Percentiles rank a stretch among this genome's conserved stretches.
These are phyloP conservation scores for Coemansia sp. DNA, from an alignment of 192 early-diverging fungal species.

Conservation along the genomic window DNA sequence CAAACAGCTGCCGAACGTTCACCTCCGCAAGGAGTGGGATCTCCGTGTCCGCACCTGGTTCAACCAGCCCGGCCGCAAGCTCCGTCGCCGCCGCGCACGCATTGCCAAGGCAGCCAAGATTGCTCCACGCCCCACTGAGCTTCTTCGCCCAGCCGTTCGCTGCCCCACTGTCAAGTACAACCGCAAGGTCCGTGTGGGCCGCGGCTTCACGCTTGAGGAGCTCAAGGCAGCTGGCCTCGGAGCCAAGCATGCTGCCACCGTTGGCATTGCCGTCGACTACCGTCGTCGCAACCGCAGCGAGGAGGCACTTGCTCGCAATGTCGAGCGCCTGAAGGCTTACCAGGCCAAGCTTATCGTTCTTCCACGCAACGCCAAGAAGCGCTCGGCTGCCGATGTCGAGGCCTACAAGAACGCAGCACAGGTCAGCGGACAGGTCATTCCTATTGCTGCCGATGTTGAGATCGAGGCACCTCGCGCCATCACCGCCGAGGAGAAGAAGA, in stretches of 20 bases:
- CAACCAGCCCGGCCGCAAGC: constrained; percentile 83
- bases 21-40: constrained; percentile 99
- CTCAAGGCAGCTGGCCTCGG: constrained; percentile 94
- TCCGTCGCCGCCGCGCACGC: constrained; percentile 81
- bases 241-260: constrained; percentile 88
- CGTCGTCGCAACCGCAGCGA: constrained; percentile 93
- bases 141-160: constrained; percentile 93
- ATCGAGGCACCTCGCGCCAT: constrained; percentile 55
- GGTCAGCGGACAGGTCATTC: constrained; percentile 41
- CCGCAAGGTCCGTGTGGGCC: constrained; percentile 92
- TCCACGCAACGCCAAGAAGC: constrained; percentile 89
- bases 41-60: constrained; percentile 97
- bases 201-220: constrained; percentile 98
- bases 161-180: constrained; percentile 98
- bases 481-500: constrained; percentile 60
- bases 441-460: constrained; percentile 21
- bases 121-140: constrained; percentile 95
- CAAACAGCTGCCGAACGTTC: constrained; percentile 89
- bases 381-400: constrained; percentile 56
- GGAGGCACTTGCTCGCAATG: constrained; percentile 92
- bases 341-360: constrained; percentile 94
- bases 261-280: constrained; percentile 97
- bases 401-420: constrained; percentile 54
- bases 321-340: constrained; percentile 92
- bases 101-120: constrained; percentile 94